Percentiles rank a stretch among this genome's conserved stretches.
phyloP scores from a whole-genome alignment of 2,329 filamentous ascomycete species.

The Triangularia verruculosa region DNA sequence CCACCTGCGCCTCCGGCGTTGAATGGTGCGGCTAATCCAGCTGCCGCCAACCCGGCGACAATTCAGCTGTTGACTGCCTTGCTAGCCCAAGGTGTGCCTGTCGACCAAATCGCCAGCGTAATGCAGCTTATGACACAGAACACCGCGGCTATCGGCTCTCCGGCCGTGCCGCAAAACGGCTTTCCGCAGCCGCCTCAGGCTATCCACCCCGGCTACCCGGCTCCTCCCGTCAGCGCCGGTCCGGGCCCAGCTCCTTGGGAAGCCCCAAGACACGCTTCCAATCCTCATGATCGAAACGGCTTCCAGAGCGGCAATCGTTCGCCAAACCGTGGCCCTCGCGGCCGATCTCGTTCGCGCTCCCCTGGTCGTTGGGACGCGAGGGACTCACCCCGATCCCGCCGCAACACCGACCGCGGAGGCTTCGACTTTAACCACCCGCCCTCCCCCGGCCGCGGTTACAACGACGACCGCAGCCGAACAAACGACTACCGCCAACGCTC shows the following conservation, averaged over 20 bases:
- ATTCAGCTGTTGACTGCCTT: constrained; percentile 73
- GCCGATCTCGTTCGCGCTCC: constrained; percentile 75
- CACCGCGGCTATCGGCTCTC: constrained; percentile 25
- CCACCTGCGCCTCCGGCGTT: constrained; percentile 28
- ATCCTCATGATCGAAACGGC: constrained; percentile 53
- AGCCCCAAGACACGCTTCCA: constrained; percentile 36
- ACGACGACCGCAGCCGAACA: constrained; percentile 54
- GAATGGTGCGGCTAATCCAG: constrained; percentile 37
- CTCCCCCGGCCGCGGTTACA: constrained; percentile 51
- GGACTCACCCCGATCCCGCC: constrained; percentile 58
- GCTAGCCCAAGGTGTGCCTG: constrained; percentile 69
- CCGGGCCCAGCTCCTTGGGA: constrained; percentile 37
- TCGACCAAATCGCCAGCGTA: constrained; percentile 71
- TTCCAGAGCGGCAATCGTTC: constrained; percentile 61
- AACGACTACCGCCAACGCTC: constrained; percentile 85
- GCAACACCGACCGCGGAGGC: constrained; percentile 64
- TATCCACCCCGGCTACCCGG: constrained; percentile 41
- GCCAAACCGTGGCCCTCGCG: constrained; percentile 52
- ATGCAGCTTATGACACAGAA: constrained; percentile 48
- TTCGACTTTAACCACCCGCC: constrained; percentile 72
- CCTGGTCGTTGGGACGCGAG: constrained; percentile 70
- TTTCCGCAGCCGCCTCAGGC: constrained; percentile 38
- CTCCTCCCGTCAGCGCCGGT: constrained; percentile 24
- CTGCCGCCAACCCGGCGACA: constrained; percentile 41
- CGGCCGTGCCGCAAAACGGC: constrained; percentile 28